Conservation (phyloP, 352 stramenopile genomes). For the Phytophthora palmivora region DNA sequence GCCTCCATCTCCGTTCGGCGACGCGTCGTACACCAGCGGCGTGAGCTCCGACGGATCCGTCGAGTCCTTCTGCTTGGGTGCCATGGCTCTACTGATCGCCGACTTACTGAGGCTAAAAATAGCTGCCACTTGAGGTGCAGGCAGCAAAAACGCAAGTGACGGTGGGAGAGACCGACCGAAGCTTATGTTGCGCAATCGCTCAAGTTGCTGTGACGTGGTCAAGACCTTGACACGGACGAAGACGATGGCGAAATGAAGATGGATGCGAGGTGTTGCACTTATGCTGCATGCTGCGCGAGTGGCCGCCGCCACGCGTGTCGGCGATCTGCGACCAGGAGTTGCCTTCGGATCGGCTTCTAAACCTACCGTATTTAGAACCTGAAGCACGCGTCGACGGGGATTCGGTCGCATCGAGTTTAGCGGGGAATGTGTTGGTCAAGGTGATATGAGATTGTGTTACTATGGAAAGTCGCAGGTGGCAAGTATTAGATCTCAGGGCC, state of each 20-base stretch:
- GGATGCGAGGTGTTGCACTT: neutral
- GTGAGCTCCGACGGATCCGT: conserved; percentile 40
- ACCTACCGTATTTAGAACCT: neutral
- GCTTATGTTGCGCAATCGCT: conserved; percentile 27
- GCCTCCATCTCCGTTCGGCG: conserved; percentile 4
- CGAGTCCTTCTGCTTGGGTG: conserved; percentile 33
- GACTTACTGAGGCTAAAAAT: neutral
- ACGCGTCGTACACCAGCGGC: conserved; percentile 34
- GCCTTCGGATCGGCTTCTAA: conserved; percentile 17
- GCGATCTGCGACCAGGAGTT: conserved; percentile 20
- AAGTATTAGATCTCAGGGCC: neutral
- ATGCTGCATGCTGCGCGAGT: conserved; percentile 15
- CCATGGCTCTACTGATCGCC: conserved; percentile 14
- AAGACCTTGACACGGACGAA: conserved; percentile 8
- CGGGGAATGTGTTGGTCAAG: neutral
- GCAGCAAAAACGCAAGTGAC: conserved; percentile 24
- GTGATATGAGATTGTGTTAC: neutral
- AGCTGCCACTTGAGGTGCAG: neutral
- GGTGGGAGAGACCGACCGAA: conserved; percentile 11
- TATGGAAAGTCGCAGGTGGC: too few relatives aligned
- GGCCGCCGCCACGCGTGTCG: conserved; percentile 14
- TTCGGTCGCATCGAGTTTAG: neutral
- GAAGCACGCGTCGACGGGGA: neutral
- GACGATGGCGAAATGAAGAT: neutral
- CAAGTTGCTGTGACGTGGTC: conserved; percentile 21